Conservation (phyloP, 225 moss, liverwort and hornwort genomes). For the Neckera pumila region DNA sequence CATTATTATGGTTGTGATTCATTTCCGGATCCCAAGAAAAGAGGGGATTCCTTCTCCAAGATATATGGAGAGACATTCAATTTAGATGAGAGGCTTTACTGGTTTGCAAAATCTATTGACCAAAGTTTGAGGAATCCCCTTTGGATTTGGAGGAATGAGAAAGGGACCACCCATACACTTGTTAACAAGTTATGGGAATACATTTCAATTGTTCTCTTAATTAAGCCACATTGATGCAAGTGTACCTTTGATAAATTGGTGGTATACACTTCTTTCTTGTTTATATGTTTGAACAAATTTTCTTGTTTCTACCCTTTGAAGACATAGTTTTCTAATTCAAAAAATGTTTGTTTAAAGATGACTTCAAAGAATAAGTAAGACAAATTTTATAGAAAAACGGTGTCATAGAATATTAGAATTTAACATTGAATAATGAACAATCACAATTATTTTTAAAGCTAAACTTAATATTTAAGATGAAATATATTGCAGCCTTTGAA, state of each 20-base stretch:
- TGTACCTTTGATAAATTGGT: background rate
- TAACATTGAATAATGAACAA: background rate
- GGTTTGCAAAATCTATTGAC: background rate
- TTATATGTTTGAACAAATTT: too few species aligned
- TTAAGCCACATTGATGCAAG: background rate
- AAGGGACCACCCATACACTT: fast-evolving
- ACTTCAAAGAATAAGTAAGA: too few species aligned
- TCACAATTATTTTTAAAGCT: background rate
- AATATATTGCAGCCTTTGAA: too few species aligned
- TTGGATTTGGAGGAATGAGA: background rate
- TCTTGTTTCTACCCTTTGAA: background rate
- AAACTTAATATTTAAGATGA: background rate
- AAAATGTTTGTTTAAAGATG: background rate
- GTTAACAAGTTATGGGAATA: background rate
- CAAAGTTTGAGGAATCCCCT: background rate
- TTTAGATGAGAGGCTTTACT: background rate
- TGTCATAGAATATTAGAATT: background rate
- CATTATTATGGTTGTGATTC: fast-evolving
- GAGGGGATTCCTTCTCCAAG: too few species aligned
- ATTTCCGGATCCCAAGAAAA: too few species aligned
- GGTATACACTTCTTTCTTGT: background rate
- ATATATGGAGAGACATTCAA: fast-evolving
- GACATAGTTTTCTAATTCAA: background rate
- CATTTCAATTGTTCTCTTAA: background rate
- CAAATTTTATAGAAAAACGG: background rate